phyloP scores from a whole-genome alignment of 805 yeast genomes.

The Myxozyma monticola region DNA sequence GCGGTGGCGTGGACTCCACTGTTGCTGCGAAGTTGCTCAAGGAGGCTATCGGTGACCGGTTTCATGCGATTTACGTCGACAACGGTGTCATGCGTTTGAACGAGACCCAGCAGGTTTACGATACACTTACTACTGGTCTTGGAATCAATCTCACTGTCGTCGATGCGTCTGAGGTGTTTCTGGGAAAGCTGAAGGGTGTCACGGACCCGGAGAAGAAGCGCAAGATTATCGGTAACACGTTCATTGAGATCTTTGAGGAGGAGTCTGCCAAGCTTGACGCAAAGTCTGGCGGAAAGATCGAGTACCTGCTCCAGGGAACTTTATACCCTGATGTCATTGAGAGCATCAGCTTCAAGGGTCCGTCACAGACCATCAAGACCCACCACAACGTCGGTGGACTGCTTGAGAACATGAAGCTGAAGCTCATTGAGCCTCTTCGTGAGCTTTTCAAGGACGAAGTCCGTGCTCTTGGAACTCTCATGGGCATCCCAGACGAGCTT shows the following conservation, averaged over 20 bases:
- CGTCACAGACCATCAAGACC: constrained; percentile 98
- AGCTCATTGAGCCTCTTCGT: constrained; percentile 96
- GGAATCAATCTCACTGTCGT: constrained; percentile 94
- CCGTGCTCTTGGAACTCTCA: constrained; percentile 87
- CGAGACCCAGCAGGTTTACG: constrained; percentile 86
- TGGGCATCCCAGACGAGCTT: constrained; percentile 93
- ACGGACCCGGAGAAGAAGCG: constrained; percentile 99
- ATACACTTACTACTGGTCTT: constrained; percentile 86
- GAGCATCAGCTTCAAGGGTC: constrained; percentile 98
- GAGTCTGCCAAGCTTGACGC: constrained; percentile 93
- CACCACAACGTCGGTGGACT: constrained; percentile 99
- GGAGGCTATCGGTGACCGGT: constrained; percentile 97
- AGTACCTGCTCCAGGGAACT: constrained; percentile 94
- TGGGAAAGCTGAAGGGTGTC: constrained; percentile 83
- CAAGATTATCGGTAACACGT: constrained; percentile 97
- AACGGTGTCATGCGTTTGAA: constrained; percentile 96
- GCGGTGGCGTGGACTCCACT: constrained; percentile 99
- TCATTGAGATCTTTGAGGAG: constrained; percentile 93
- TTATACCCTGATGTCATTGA: constrained; percentile 98
- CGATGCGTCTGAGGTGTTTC: constrained; percentile 89
- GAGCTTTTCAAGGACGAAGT: constrained; percentile 99
- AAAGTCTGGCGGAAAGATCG: constrained; percentile 83
- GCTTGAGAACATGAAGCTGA: constrained; percentile 96
- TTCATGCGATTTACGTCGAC: constrained; percentile 97
- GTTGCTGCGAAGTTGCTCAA: constrained; percentile 98